Percentiles rank a stretch among this genome's conserved stretches.
Evolutionary conservation across 768 basidiomycete genomes (phyloP).

Genomic region (Cystofilobasidium ferigula): DNA sequence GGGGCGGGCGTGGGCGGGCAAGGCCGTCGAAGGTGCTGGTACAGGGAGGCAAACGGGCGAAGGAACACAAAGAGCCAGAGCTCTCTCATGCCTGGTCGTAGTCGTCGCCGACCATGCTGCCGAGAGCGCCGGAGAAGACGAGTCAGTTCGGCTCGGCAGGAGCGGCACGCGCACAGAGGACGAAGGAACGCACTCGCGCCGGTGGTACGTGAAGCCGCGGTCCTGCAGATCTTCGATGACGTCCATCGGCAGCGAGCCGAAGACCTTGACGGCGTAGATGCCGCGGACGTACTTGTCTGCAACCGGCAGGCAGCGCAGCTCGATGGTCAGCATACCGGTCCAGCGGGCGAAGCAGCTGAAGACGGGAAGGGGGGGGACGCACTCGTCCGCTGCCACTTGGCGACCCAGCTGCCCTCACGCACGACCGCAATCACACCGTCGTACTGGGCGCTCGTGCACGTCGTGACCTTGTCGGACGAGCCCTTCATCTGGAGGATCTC

Average conservation of each 20-base stretch:
- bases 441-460: conserved; percentile 83
- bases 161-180: not conserved
- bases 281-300: conserved; percentile 81
- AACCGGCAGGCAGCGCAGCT: not conserved
- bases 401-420: conserved; percentile 85
- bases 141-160: not conserved
- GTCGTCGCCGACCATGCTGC: not conserved
- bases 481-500: conserved; percentile 91
- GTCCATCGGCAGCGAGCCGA: conserved; percentile 31
- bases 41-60: too few species aligned
- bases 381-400: conserved; percentile 91
- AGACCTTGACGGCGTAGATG: conserved; percentile 73
- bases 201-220: conserved; percentile 21
- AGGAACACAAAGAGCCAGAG: too few species aligned
- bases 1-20: too few species aligned
- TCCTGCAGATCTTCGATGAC: conserved; percentile 21
- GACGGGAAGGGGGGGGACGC: conserved; percentile 34
- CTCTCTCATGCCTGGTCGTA: too few species aligned
- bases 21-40: too few species aligned
- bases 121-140: not conserved
- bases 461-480: conserved; percentile 64
- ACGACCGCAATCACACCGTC: conserved; percentile 84
- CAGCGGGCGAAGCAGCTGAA: not conserved
- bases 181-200: conserved; percentile 20
- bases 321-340: not conserved